Percentiles rank a stretch among this genome's conserved stretches.
These are phyloP conservation scores for Malus orientalis DNA, from an alignment of 306 rosid species.

Conservation along the genomic window DNA sequence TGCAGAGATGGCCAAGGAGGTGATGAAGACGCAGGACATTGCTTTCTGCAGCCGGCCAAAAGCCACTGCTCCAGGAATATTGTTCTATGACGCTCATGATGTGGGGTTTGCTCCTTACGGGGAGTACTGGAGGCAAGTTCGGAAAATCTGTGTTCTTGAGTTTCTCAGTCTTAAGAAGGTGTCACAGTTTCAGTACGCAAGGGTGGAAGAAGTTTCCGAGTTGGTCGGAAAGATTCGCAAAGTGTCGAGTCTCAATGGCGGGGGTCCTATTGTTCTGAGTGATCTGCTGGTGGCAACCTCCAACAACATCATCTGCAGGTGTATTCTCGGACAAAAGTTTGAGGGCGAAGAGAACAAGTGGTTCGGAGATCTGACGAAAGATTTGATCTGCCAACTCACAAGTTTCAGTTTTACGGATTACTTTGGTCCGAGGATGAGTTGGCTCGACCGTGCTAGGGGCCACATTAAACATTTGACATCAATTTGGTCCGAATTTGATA, in stretches of 20 bases:
- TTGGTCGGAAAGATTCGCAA: not conserved
- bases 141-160: conserved; percentile 21
- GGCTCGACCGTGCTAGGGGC: conserved; percentile 35
- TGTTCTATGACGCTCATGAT: conserved; percentile 24
- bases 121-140: conserved; percentile 26
- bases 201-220: conserved; percentile 11
- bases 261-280: conserved; percentile 1
- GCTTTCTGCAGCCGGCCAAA: conserved; percentile 9
- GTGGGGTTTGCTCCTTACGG: conserved; percentile 19
- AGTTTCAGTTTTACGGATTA: conserved; percentile 28
- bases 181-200: not conserved
- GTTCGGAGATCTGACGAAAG: conserved; percentile 7
- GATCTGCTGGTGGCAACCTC: conserved; percentile 18
- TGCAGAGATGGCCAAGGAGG: conserved; percentile 16
- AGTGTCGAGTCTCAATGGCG: not conserved
- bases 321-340: conserved; percentile 22
- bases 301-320: conserved; percentile 15
- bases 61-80: not conserved
- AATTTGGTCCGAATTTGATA: conserved; percentile 5
- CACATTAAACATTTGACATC: not conserved
- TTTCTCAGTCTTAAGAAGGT: conserved; percentile 34
- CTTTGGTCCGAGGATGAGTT: not conserved
- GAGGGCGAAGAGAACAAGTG: not conserved
- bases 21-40: conserved; percentile 18
- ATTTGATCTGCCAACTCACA: not conserved